A percentile compares a stretch with the other conserved stretches of the same genome.
phyloP scores from a whole-genome alignment of 805 yeast species.

The Candida endomychidarum region DNA sequence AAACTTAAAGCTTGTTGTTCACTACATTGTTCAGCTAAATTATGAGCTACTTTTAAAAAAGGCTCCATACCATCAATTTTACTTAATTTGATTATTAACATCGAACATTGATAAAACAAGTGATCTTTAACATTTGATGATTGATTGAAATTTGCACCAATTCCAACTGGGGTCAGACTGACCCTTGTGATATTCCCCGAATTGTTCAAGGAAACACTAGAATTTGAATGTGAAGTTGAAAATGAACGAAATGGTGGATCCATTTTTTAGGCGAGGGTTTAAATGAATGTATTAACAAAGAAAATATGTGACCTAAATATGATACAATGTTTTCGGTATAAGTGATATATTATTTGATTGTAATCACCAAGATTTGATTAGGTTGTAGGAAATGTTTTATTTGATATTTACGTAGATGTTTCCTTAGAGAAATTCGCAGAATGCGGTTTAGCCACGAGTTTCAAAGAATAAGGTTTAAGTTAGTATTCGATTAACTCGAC shows the following conservation, averaged over 20 bases:
- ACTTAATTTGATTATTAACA: conserved; percentile 54
- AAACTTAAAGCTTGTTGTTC: conserved; percentile 67
- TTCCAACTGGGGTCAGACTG: conserved; percentile 46
- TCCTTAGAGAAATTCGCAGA: conserved; percentile 3
- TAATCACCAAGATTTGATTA: too few relatives aligned
- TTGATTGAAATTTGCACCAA: conserved; percentile 55
- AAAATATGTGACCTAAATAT: too few relatives aligned
- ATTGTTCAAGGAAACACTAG: conserved; percentile 29
- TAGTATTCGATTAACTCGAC: background rate
- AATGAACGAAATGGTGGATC: conserved; percentile 38
- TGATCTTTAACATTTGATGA: conserved; percentile 65
- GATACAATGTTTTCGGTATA: too few relatives aligned
- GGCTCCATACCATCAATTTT: conserved; percentile 67
- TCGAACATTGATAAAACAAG: conserved; percentile 63
- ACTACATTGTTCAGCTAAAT: conserved; percentile 64
- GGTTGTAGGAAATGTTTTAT: too few relatives aligned
- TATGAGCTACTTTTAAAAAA: conserved; percentile 61
- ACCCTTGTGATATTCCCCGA: conserved; percentile 38
- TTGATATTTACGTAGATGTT: conserved; percentile 1
- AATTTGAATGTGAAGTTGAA: conserved; percentile 19
- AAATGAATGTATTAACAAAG: conserved; percentile 5
- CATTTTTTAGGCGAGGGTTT: conserved; percentile 6
- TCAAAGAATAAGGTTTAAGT: conserved; percentile 1
- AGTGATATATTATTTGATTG: too few relatives aligned
- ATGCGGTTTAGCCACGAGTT: conserved; percentile 1